Conservation (phyloP, 257 asterid genomes). For the Solanum verrucosum region DNA sequence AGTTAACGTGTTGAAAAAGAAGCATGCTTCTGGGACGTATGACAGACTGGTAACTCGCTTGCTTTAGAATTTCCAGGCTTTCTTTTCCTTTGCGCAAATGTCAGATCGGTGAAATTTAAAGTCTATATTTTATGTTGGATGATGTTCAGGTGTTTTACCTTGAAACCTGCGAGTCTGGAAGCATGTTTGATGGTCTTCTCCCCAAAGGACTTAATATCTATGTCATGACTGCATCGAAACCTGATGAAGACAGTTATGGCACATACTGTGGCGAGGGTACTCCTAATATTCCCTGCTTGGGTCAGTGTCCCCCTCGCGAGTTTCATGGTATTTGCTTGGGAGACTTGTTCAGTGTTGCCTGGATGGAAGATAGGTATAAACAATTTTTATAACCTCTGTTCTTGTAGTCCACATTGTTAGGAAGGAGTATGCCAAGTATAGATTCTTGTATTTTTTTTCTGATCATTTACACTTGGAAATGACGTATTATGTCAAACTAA, state of each 20-base stretch:
- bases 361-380: constrained; percentile 93
- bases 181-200: constrained; percentile 92
- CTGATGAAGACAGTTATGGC: constrained; percentile 89
- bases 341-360: constrained; percentile 83
- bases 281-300: constrained; percentile 69
- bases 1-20: constrained; percentile 45
- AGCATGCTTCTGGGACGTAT: constrained; percentile 76
- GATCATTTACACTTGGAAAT: neutral
- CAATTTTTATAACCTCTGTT: neutral
- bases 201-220: constrained; percentile 75
- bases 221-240: constrained; percentile 89
- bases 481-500: neutral
- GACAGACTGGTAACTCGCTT: constrained; percentile 58
- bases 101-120: neutral
- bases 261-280: constrained; percentile 90
- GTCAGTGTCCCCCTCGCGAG: neutral
- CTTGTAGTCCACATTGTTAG: neutral
- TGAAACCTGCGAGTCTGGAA: constrained; percentile 95
- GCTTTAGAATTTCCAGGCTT: neutral
- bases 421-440: neutral
- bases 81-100: neutral
- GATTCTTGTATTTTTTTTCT: neutral
- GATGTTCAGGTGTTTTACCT: constrained; percentile 64
- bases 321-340: constrained; percentile 24
- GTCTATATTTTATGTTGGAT: neutral